Evolutionary conservation across 371 early-diverging fungal species (phyloP).

Genomic region (Zopfochytrium polystomum): DNA sequence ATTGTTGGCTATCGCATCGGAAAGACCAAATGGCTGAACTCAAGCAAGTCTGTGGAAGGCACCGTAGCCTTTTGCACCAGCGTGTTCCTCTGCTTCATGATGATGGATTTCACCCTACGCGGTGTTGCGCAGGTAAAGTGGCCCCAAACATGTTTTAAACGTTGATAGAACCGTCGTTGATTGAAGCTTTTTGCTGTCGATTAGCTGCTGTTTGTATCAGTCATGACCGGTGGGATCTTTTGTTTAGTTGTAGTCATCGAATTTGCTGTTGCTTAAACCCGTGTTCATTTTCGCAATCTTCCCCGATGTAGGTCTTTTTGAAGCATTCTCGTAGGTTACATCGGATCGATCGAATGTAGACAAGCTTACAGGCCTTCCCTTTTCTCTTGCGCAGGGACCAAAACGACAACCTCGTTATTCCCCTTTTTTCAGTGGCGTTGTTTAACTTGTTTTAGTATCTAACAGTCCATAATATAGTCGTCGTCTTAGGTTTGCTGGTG

Average conservation of each 20-base stretch:
- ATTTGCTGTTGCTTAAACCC: too few species aligned
- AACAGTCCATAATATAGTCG: too few species aligned
- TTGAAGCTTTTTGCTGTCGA: conserved; percentile 1
- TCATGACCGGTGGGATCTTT: neutral
- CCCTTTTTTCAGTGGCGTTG: conserved; percentile 21
- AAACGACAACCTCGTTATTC: conserved; percentile 53
- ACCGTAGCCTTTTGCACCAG: conserved; percentile 72
- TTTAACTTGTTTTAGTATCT: conserved; percentile 3
- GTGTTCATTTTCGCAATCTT: neutral
- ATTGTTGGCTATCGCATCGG: conserved; percentile 77
- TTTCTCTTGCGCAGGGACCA: conserved; percentile 37
- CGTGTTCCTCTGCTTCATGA: conserved; percentile 23
- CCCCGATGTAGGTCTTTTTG: conserved; percentile 27
- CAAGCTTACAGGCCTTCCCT: too few species aligned
- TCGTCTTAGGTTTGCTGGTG: too few species aligned
- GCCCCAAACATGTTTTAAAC: too few species aligned
- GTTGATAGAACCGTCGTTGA: too few species aligned
- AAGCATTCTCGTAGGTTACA: conserved; percentile 33
- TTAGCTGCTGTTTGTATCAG: neutral
- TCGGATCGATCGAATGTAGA: neutral
- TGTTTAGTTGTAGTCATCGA: conserved; percentile 6
- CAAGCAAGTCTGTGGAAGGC: conserved; percentile 85
- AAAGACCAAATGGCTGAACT: conserved; percentile 66
- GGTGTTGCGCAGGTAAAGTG: too few species aligned
- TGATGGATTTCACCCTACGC: neutral